Evolutionary conservation across 169 alveolate species (phyloP).

Genomic region (Plasmodium inui): DNA sequence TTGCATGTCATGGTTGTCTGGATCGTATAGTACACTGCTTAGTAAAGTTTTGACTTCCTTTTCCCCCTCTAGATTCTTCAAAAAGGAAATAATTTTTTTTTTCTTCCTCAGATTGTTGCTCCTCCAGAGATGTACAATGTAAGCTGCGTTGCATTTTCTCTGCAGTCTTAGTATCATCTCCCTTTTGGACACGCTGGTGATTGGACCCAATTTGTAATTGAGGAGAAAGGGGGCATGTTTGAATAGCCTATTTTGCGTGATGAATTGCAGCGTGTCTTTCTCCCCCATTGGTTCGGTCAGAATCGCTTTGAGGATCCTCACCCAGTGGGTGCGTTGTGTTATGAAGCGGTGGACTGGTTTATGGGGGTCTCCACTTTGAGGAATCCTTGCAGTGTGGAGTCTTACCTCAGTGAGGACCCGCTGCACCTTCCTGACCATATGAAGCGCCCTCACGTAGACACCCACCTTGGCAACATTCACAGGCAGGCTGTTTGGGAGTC

Average conservation of each 20-base stretch:
- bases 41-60: not conserved
- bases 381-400: not conserved
- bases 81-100: slow-evolving; percentile 49
- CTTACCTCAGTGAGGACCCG: not conserved
- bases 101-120: not conserved
- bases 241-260: slow-evolving; percentile 9
- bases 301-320: not conserved
- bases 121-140: slow-evolving; percentile 23
- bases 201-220: slow-evolving; percentile 3
- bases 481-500: not conserved
- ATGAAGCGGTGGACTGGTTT: not conserved
- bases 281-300: not conserved
- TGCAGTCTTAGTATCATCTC: not conserved
- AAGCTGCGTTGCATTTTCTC: slow-evolving; percentile 11
- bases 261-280: not conserved
- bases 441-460: not conserved
- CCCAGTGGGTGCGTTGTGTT: not conserved
- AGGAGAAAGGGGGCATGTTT: slow-evolving; percentile 20
- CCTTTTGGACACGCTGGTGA: not conserved
- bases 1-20: not conserved
- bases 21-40: not conserved
- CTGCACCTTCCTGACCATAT: not conserved
- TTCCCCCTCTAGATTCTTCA: not conserved
- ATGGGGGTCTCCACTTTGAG: not conserved
- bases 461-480: slow-evolving; percentile 1